These are phyloP conservation scores for Colletotrichum eremochloae DNA, from an alignment of 2,329 filamentous ascomycete species.

Conservation along the genomic window DNA sequence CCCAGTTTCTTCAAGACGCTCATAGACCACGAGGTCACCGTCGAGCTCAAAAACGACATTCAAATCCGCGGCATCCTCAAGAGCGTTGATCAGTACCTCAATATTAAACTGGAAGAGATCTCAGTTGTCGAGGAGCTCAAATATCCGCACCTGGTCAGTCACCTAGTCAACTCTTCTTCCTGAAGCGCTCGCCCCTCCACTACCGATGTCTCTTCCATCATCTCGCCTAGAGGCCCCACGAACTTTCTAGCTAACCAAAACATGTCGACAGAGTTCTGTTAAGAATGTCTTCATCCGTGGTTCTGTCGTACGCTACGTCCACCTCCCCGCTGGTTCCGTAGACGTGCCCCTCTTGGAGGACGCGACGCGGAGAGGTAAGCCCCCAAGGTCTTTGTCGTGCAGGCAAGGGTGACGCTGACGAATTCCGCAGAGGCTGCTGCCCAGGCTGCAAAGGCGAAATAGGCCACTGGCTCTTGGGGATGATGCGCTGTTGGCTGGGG, in stretches of 20 bases:
- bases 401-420: slow-evolving; percentile 29
- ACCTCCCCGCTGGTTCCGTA: slow-evolving; percentile 84
- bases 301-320: slow-evolving; percentile 92
- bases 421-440: slow-evolving; percentile 65
- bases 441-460: slow-evolving; percentile 70
- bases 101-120: slow-evolving; percentile 98
- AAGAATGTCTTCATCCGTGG: slow-evolving; percentile 97
- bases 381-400: neutral
- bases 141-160: slow-evolving; percentile 87
- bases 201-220: neutral
- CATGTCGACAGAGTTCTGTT: slow-evolving; percentile 72
- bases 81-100: slow-evolving; percentile 98
- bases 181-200: slow-evolving; percentile 2
- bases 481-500: neutral
- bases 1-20: slow-evolving; percentile 97
- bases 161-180: neutral
- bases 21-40: slow-evolving; percentile 95
- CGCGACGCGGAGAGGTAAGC: slow-evolving; percentile 85
- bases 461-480: neutral
- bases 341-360: slow-evolving; percentile 91
- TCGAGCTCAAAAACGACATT: slow-evolving; percentile 99
- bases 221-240: neutral
- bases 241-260: neutral
- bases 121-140: slow-evolving; percentile 92
- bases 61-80: slow-evolving; percentile 95